Conservation (phyloP, 1,284 basidiomycete genomes). For the Sphagnurus paluster region DNA sequence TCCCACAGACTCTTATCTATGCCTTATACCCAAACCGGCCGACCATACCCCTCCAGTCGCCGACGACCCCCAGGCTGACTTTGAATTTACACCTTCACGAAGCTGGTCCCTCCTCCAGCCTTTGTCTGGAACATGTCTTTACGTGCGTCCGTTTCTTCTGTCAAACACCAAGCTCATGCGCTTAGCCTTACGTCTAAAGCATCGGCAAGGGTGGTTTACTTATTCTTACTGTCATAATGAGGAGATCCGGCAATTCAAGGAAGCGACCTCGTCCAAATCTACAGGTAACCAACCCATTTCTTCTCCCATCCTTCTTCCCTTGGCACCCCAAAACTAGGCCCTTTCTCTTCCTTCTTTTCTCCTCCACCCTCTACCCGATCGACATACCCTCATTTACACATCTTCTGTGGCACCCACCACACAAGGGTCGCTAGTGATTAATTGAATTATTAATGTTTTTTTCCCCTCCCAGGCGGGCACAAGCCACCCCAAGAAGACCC, state of each 20-base stretch:
- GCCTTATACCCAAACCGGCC: conserved; percentile 68
- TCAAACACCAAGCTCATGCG: conserved; percentile 10
- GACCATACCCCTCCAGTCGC: conserved; percentile 41
- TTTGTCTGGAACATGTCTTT: conserved; percentile 74
- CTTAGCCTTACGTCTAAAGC: conserved; percentile 43
- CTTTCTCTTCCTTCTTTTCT: not conserved
- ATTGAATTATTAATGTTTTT: conserved; percentile 16
- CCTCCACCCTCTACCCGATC: not conserved
- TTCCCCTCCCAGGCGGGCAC: conserved; percentile 51
- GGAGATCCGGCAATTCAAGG: conserved; percentile 88
- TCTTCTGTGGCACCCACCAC: conserved; percentile 15
- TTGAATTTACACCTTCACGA: conserved; percentile 63
- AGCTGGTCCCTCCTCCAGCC: conserved; percentile 81
- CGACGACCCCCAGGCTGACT: conserved; percentile 49
- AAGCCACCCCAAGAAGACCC: conserved; percentile 82
- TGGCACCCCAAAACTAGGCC: conserved; percentile 7
- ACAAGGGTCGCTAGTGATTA: conserved; percentile 6
- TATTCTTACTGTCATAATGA: conserved; percentile 93
- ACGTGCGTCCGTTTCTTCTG: conserved; percentile 53
- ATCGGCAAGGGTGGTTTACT: conserved; percentile 91
- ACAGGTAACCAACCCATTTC: conserved; percentile 58
- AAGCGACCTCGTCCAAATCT: conserved; percentile 53
- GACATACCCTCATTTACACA: conserved; percentile 2
- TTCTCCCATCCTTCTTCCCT: conserved; percentile 12
- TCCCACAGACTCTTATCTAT: conserved; percentile 65